phyloP scores from a whole-genome alignment of 1,284 basidiomycete genomes.

The Fistulina hepatica region DNA sequence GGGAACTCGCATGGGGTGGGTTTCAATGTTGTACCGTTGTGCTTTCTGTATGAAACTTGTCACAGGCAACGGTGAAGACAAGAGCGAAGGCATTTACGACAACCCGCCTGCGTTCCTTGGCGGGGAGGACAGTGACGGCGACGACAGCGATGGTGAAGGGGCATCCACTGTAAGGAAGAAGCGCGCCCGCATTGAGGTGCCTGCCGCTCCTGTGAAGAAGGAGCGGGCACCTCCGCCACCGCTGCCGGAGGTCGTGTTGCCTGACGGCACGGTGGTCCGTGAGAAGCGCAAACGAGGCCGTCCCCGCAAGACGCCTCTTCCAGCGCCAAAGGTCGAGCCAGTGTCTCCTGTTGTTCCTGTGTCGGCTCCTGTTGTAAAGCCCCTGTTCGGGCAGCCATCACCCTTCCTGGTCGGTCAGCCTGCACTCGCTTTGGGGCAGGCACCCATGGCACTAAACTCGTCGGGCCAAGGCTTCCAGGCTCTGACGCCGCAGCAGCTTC shows the following conservation, averaged over 20 bases:
- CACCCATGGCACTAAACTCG: conserved; percentile 1
- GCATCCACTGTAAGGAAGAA: conserved; percentile 20
- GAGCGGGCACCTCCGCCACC: conserved; percentile 23
- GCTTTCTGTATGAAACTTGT: too few relatives aligned
- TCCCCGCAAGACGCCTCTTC: conserved; percentile 36
- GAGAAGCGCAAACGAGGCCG: conserved; percentile 77
- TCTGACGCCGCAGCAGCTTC: conserved; percentile 1
- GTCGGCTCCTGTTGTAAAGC: conserved; percentile 9
- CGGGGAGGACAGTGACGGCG: conserved; percentile 42
- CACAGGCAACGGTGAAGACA: too few relatives aligned
- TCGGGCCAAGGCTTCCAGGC: conserved; percentile 9
- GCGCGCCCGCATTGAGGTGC: conserved; percentile 14
- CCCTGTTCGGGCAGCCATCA: conserved; percentile 5
- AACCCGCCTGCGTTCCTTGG: conserved; percentile 26
- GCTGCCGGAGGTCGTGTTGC: conserved; percentile 9
- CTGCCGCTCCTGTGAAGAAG: conserved; percentile 21
- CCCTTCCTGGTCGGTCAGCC: too few relatives aligned
- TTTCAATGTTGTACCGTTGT: too few relatives aligned
- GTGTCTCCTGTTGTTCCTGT: conserved; percentile 6
- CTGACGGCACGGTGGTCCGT: conserved; percentile 24
- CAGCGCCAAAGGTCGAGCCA: conserved; percentile 12
- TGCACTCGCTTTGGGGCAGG: too few relatives aligned
- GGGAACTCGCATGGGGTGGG: conserved; percentile 61
- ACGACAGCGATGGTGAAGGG: conserved; percentile 44
- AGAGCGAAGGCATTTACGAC: conserved; percentile 29